These are phyloP conservation scores for Trichoderma guizhouense DNA, from an alignment of 2,329 filamentous ascomycete genomes.

Conservation along the genomic window DNA sequence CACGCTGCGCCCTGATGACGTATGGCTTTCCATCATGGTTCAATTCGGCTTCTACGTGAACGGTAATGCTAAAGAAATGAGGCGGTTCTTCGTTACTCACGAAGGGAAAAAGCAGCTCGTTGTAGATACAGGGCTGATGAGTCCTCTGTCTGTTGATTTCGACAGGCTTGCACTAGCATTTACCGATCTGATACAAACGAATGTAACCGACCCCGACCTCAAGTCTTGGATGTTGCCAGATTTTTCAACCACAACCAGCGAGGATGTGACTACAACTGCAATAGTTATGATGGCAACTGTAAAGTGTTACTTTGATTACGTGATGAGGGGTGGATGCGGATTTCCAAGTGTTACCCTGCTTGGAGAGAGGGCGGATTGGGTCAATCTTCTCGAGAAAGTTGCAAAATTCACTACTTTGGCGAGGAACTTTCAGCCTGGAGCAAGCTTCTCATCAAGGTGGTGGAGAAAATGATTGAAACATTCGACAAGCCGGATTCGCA, in stretches of 20 bases:
- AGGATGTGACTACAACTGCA: too few species aligned
- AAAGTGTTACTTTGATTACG: too few species aligned
- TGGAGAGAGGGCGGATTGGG: conserved; percentile 16
- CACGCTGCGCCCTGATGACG: conserved; percentile 24
- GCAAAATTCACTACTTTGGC: background rate
- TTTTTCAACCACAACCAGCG: too few species aligned
- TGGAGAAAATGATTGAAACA: conserved; percentile 18
- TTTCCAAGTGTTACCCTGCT: conserved; percentile 8
- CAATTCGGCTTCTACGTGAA: conserved; percentile 23
- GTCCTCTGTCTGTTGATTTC: background rate
- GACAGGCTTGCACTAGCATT: background rate
- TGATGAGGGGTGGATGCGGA: background rate
- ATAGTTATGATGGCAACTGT: too few species aligned
- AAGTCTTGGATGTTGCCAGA: too few species aligned
- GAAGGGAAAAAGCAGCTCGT: background rate
- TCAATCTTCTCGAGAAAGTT: conserved; percentile 13
- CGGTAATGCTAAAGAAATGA: conserved; percentile 18
- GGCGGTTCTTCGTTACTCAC: conserved; percentile 18
- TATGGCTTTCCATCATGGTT: conserved; percentile 30
- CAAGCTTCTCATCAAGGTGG: background rate
- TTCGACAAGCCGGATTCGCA: conserved; percentile 18
- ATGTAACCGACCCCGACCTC: too few species aligned
- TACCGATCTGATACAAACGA: too few species aligned
- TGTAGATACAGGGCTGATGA: background rate
- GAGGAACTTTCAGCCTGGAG: background rate